Evolutionary conservation across 2,329 filamentous ascomycete species (phyloP), one percentile per base, ranked within the genome.

Genomic region (Neonectria punicea): DNA sequence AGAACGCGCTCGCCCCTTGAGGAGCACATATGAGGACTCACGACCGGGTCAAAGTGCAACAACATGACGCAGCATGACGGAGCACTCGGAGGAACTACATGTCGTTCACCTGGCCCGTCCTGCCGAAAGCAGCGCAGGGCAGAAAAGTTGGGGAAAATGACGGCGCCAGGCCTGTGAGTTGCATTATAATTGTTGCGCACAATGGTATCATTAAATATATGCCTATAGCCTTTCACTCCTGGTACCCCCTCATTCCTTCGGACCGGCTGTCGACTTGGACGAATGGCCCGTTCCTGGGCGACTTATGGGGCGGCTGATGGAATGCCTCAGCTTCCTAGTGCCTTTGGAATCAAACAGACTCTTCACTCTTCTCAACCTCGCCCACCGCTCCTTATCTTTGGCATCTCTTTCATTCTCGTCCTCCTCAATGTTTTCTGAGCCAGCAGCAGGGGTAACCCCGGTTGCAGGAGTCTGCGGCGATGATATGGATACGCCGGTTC

Each of bases 371-470:
- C 89, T 86, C 67, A 93, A 79, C 70, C 89, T 85, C n/a, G 89
- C 87, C 90, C 90, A 93, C 68, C 91, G 84, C 78, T 92, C 89
- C 76, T 91, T 91, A 66, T 93, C 91, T 75, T 91, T 91, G 49
- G 80, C 84, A 51, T 84, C 82, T 28, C 84, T 80, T 0, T 77
- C 77, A 43, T 80, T 81, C 50, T 85, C 82, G 20, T 86, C 81
- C 10, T 84, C 73, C 25, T 76, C 75, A 5, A 44, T 60, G 10
- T 71, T 53, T 5, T 68, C 69, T 32, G 34, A 44, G 4, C 67
- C 68, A 14, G 56, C 49, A 7, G 43, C 59, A 7, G 50, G 53
- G 16, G 63, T 58, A 1, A 70, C 67, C 3, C 62, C 65, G 3
- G 66, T 71, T 5, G 53, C 55, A 9, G 54, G 49, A 1, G 60